phyloP scores from a whole-genome alignment of 2,329 filamentous ascomycete genomes.

The Claviceps digitariae region DNA sequence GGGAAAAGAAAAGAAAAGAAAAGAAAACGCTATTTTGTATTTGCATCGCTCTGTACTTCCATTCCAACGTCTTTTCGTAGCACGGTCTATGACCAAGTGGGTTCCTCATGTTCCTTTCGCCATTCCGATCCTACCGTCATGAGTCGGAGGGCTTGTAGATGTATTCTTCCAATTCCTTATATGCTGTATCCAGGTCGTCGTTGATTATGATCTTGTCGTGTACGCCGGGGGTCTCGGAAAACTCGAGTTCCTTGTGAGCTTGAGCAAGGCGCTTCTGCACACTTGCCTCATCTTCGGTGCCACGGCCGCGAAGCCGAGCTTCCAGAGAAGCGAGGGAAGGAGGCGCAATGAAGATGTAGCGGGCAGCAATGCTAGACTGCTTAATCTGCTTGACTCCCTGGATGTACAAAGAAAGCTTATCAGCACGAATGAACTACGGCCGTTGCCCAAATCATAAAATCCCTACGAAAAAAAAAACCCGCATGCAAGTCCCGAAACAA shows the following conservation, averaged over 20 bases:
- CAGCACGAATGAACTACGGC: neutral
- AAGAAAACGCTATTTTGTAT: neutral
- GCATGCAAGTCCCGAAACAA: too few species aligned
- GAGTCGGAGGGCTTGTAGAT: conserved; percentile 24
- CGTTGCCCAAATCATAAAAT: too few species aligned
- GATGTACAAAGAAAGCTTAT: neutral
- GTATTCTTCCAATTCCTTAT: conserved; percentile 27
- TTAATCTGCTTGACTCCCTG: conserved; percentile 84
- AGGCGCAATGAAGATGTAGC: conserved; percentile 76
- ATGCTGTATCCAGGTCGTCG: conserved; percentile 34
- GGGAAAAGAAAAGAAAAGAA: neutral
- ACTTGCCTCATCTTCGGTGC: conserved; percentile 64
- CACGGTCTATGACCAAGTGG: neutral
- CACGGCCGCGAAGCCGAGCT: conserved; percentile 56
- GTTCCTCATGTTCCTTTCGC: neutral
- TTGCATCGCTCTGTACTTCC: neutral
- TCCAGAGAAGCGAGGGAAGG: conserved; percentile 65
- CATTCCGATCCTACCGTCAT: conserved; percentile 3
- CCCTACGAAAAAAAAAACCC: too few species aligned
- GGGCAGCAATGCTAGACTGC: conserved; percentile 55
- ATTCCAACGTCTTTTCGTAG: neutral
- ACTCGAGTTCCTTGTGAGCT: conserved; percentile 63
- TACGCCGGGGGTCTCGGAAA: conserved; percentile 48
- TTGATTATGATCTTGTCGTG: conserved; percentile 27
- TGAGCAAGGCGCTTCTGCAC: conserved; percentile 57